Base-by-base conservation (phyloP, 768 basidiomycete species). In the Leccinum olivaceopallidum region DNA sequence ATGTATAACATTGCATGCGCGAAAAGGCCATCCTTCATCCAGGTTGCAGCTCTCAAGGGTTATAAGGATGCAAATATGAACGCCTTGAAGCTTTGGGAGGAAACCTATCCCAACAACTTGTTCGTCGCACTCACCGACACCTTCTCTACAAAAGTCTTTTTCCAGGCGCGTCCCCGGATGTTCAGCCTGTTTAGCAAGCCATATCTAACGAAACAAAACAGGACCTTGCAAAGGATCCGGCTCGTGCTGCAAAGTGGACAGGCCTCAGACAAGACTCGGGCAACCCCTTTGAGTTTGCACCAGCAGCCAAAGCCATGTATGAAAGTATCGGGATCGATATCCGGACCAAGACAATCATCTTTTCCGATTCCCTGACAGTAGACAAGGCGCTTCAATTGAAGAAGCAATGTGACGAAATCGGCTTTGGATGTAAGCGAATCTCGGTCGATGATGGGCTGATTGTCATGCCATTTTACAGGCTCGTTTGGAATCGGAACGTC, bases 261-360 rank as follows among this genome's bases (percentile, higher is more conserved):
- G 89, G 89, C 0, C 78, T 99, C 13, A 85, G 96, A 20, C 97
- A 99, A 70, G 97, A 99, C 72, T 95, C 92, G 2, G 97, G 97
- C 4, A 88, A 96, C 68, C 94, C 96, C 0, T 82, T 90, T 60
- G 74, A 71, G n/a, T 98, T 93, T 69, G 93, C 87, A 5, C 83
- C 84, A 9, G 80, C 82, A 20, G 94, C 87, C 9, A 90, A 87
- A 68, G 79, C 82, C 62, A 79, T 88, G 58, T 98, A 93, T 73
- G 76, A 85, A 57, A 76, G 79, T 10, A 75, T 96, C 2, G 90
- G 87, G 0, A 84, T 94, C 44, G 85, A 92, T 57, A 75, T 81
- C 47, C 75, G 75, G 47, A 78, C 80, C 50, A 95, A 92, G 73
- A 74, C 77, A 51, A 82, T 97, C 61, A 82, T 98, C 28, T 98